Evolutionary conservation across 768 basidiomycete species (phyloP).

Genomic region (Mycena galopus): DNA sequence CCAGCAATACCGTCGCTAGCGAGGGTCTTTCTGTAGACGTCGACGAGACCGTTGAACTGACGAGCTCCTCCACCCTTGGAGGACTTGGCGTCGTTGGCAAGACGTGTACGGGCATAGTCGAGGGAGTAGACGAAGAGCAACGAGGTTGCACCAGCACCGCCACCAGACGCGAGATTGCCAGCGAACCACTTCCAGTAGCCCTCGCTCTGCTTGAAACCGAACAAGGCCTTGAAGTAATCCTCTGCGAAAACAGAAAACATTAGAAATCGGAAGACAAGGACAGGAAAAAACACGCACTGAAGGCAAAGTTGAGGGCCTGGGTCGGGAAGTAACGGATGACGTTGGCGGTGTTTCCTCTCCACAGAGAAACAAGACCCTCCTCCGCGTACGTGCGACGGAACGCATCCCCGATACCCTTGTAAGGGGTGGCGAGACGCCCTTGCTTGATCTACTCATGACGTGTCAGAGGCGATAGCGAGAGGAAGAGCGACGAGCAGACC

Average conservation of each 20-base stretch:
- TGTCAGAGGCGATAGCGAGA: constrained; percentile 46
- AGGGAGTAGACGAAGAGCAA: constrained; percentile 99
- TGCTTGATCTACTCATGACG: constrained; percentile 89
- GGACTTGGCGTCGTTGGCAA: constrained; percentile 98
- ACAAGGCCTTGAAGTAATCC: constrained; percentile 99
- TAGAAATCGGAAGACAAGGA: background rate
- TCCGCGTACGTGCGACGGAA: constrained; percentile 93
- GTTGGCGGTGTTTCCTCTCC: constrained; percentile 99
- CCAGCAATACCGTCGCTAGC: constrained; percentile 98
- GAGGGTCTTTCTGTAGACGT: constrained; percentile 98
- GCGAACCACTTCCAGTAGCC: constrained; percentile 99
- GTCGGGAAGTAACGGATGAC: constrained; percentile 99
- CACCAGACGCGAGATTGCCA: constrained; percentile 98
- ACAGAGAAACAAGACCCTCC: constrained; percentile 95
- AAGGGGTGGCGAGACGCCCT: constrained; percentile 95
- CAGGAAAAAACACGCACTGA: constrained; percentile 76
- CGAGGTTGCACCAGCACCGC: constrained; percentile 98
- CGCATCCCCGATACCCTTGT: constrained; percentile 97
- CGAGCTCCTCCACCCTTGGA: constrained; percentile 90
- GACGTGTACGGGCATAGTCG: constrained; percentile 99
- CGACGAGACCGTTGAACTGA: constrained; percentile 98
- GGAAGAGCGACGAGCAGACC: constrained; percentile 58
- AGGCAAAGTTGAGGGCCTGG: constrained; percentile 99
- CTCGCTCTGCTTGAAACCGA: constrained; percentile 98
- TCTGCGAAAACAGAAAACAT: constrained; percentile 58